Conservation (phyloP, 2,329 filamentous ascomycete genomes). For the Cercospora berteroae region DNA sequence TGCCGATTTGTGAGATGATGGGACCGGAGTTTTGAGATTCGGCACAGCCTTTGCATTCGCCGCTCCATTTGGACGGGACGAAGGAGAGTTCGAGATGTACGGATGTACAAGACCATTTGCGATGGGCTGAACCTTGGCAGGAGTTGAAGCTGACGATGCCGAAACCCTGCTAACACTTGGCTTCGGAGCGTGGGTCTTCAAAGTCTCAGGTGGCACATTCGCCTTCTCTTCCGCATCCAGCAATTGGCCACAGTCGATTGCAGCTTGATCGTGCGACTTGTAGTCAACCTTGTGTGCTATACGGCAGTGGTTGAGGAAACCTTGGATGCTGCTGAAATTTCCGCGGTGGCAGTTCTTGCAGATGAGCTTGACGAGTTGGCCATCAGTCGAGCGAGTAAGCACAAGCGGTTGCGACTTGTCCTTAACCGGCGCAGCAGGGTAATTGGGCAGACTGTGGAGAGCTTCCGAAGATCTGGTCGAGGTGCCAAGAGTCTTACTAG, state of each 20-base stretch:
- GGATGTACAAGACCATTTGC: conserved; percentile 32
- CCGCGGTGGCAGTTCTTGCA: conserved; percentile 83
- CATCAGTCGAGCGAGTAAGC: conserved; percentile 78
- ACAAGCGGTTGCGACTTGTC: conserved; percentile 71
- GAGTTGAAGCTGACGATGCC: conserved; percentile 20
- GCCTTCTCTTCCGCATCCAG: conserved; percentile 65
- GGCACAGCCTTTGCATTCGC: conserved; percentile 19
- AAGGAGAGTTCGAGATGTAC: conserved; percentile 27
- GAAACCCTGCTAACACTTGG: conserved; percentile 19
- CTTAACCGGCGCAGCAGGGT: conserved; percentile 72
- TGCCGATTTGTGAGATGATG: conserved; percentile 9
- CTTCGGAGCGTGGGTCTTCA: conserved; percentile 21
- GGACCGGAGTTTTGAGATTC: conserved; percentile 6
- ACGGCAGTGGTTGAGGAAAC: conserved; percentile 98
- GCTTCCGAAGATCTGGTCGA: conserved; percentile 59
- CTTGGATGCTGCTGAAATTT: conserved; percentile 93
- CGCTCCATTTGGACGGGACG: conserved; percentile 19
- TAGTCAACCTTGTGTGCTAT: conserved; percentile 92
- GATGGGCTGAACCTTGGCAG: conserved; percentile 19
- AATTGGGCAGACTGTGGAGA: conserved; percentile 55
- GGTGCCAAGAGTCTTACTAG: conserved; percentile 57
- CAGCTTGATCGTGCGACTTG: conserved; percentile 93
- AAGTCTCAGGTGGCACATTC: conserved; percentile 32
- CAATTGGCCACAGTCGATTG: conserved; percentile 78
- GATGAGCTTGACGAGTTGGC: conserved; percentile 81